phyloP scores from a whole-genome alignment of 495 filamentous ascomycete species.

The Parachaetomium inaequale region DNA sequence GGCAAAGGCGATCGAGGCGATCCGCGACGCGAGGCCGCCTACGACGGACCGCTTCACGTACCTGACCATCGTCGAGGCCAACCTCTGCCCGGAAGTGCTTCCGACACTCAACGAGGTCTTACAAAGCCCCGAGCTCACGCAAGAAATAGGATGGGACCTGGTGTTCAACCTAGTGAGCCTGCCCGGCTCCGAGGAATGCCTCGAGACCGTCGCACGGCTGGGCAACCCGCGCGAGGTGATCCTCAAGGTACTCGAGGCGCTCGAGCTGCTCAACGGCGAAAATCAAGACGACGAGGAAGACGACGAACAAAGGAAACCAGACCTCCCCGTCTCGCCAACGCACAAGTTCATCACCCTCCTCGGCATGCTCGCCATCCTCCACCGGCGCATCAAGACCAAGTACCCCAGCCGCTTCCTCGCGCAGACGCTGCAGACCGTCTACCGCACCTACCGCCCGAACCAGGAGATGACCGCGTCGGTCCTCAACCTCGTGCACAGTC shows the following conservation, averaged over 20 bases:
- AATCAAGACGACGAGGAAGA: slow-evolving; percentile 32
- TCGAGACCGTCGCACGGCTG: slow-evolving; percentile 69
- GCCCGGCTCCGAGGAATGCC: slow-evolving; percentile 65
- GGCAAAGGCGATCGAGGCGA: slow-evolving; percentile 38
- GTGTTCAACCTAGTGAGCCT: slow-evolving; percentile 81
- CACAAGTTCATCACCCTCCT: slow-evolving; percentile 71
- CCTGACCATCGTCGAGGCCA: slow-evolving; percentile 80
- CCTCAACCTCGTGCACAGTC: slow-evolving; percentile 68
- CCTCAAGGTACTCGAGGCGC: slow-evolving; percentile 74
- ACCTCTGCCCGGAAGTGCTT: slow-evolving; percentile 71
- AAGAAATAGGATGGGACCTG: slow-evolving; percentile 94
- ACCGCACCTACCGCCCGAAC: slow-evolving; percentile 61
- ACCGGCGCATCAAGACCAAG: slow-evolving; percentile 83
- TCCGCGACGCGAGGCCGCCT: slow-evolving; percentile 55
- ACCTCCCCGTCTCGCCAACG: slow-evolving; percentile 25
- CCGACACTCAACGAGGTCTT: slow-evolving; percentile 73
- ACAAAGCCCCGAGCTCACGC: slow-evolving; percentile 77
- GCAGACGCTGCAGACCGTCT: slow-evolving; percentile 76
- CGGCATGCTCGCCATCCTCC: slow-evolving; percentile 78
- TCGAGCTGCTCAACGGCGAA: slow-evolving; percentile 44
- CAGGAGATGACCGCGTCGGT: slow-evolving; percentile 67
- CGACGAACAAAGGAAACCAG: slow-evolving; percentile 24
- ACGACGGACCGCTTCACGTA: slow-evolving; percentile 82
- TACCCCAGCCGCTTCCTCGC: slow-evolving; percentile 89
- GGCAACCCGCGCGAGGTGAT: slow-evolving; percentile 95